Conservation (phyloP, 2,329 filamentous ascomycete genomes). For the Cercospora citrullina region DNA sequence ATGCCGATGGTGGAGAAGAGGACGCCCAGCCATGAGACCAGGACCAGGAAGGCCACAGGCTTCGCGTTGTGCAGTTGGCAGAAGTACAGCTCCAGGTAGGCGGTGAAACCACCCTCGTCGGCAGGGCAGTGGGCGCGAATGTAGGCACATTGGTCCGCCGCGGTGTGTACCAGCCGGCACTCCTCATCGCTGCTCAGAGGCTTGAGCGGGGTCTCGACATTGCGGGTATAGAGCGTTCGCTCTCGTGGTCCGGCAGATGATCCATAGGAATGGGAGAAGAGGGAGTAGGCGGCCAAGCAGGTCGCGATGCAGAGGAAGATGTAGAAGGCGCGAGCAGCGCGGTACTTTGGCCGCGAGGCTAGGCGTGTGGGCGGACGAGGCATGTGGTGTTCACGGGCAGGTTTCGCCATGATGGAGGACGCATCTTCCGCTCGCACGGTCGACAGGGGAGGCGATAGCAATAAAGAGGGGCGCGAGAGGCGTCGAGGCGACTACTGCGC, state of each 20-base stretch:
- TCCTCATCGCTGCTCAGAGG: conserved; percentile 45
- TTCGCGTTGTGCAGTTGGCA: conserved; percentile 69
- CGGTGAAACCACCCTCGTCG: conserved; percentile 84
- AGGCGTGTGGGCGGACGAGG: neutral
- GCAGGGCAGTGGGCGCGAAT: conserved; percentile 78
- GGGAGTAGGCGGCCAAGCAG: conserved; percentile 29
- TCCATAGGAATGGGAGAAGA: conserved; percentile 20
- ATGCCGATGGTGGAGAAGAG: conserved; percentile 97
- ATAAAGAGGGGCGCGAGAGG: neutral
- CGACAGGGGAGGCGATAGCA: neutral
- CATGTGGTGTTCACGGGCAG: conserved; percentile 14
- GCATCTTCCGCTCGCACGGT: conserved; percentile 6
- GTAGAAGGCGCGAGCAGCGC: conserved; percentile 50
- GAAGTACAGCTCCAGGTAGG: conserved; percentile 90
- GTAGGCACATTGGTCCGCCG: conserved; percentile 81
- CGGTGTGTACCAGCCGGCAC: conserved; percentile 78
- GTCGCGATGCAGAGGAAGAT: conserved; percentile 43
- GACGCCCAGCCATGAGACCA: conserved; percentile 80
- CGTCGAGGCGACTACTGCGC: neutral
- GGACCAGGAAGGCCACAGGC: conserved; percentile 73
- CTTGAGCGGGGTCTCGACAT: conserved; percentile 15
- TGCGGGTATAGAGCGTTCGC: conserved; percentile 12
- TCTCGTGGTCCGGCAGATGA: conserved; percentile 1
- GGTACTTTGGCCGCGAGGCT: conserved; percentile 32
- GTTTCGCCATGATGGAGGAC: conserved; percentile 12